These are phyloP conservation scores for Elaeis guineensis DNA, from an alignment of 176 grass and related monocot genomes.

Conservation along the genomic window DNA sequence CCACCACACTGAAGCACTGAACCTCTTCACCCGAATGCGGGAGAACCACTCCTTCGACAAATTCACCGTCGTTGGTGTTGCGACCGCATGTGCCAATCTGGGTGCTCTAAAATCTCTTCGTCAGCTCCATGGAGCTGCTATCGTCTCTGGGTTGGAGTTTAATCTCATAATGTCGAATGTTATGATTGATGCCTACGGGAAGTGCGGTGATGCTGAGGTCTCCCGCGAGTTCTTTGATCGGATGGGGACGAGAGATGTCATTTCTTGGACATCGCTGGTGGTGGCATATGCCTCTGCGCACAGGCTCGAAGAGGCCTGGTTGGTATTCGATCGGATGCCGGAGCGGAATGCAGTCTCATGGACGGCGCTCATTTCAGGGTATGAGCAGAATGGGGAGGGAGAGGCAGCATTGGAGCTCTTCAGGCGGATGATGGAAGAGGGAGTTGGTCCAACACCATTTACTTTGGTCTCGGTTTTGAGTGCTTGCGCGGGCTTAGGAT, in stretches of 20 bases:
- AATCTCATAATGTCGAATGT: constrained; percentile 51
- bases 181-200: constrained; percentile 64
- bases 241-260: constrained; percentile 8
- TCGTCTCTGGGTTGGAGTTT: constrained; percentile 40
- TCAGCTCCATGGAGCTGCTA: constrained; percentile 31
- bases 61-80: constrained; percentile 43
- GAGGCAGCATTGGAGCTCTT: constrained; percentile 38
- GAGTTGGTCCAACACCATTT: constrained; percentile 30
- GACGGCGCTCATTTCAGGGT: constrained; percentile 61
- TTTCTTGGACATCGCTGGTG: constrained; percentile 60
- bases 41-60: constrained; percentile 35
- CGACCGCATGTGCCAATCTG: constrained; percentile 27
- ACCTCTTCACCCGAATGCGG: constrained; percentile 21
- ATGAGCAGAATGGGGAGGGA: constrained; percentile 61
- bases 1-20: constrained; percentile 17
- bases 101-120: constrained; percentile 23
- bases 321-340: constrained; percentile 33
- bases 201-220: constrained; percentile 29
- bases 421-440: constrained; percentile 31
- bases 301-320: constrained; percentile 26
- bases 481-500: constrained; percentile 41
- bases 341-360: constrained; percentile 37
- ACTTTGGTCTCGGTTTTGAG: constrained; percentile 44
- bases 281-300: constrained; percentile 28
- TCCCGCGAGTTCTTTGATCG: constrained; percentile 34